Conservation (phyloP, 2,329 filamentous ascomycete species). For the Microdochium bolleyi region DNA sequence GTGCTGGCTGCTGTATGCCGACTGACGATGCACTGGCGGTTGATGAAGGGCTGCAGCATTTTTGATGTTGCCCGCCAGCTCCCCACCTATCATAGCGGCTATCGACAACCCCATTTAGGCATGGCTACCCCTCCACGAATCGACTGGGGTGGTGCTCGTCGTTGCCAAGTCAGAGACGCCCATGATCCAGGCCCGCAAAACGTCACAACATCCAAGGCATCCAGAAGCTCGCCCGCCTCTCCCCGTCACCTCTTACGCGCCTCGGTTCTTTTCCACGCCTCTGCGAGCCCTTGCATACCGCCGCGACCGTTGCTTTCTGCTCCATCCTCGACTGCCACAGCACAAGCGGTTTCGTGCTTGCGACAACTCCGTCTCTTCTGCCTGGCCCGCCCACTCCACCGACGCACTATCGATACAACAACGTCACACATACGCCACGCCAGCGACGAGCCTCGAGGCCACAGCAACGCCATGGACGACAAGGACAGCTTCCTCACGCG, state of each 20-base stretch:
- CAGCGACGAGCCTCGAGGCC: not conserved
- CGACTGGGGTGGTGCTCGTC: not conserved
- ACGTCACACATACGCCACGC: not conserved
- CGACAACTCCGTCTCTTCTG: not conserved
- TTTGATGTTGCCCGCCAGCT: not conserved
- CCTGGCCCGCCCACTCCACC: not conserved
- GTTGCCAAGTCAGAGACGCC: not conserved
- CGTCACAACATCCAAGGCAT: not conserved
- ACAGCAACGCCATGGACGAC: constrained; percentile 66
- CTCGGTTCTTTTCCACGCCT: not conserved
- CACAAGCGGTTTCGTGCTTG: not conserved
- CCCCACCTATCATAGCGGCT: not conserved
- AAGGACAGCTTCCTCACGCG: constrained; percentile 87
- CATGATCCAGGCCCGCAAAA: not conserved
- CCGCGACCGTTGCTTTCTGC: not conserved
- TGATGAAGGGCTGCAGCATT: not conserved
- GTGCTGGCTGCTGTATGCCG: too few relatives aligned
- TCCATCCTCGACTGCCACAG: not conserved
- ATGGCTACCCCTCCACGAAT: not conserved
- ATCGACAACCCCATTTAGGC: not conserved
- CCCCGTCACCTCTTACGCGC: not conserved
- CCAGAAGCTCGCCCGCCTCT: not conserved
- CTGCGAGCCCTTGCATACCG: too few relatives aligned
- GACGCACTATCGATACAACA: not conserved
- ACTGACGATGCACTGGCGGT: too few relatives aligned